Conservation (phyloP, 345 rosid genomes). For the thale cress (Arabidopsis thaliana) region DNA sequence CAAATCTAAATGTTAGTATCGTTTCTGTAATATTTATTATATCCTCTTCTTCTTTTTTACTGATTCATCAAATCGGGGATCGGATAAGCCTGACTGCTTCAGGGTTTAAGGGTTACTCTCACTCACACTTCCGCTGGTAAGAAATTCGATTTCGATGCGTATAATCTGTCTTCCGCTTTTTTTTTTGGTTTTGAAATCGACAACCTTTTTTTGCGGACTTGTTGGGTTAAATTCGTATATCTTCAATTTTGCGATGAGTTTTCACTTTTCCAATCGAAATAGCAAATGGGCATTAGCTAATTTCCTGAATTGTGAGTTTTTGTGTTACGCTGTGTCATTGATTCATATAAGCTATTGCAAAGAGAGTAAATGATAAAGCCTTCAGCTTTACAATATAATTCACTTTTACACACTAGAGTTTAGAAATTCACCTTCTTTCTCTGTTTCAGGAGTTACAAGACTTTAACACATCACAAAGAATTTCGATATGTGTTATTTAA, state of each 20-base stretch:
- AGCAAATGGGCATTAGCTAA: background rate
- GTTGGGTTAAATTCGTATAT: background rate
- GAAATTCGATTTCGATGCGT: background rate
- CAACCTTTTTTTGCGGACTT: background rate
- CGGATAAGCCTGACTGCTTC: conserved; percentile 38
- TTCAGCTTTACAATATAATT: conserved; percentile 10
- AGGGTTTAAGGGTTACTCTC: conserved; percentile 44
- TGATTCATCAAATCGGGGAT: conserved; percentile 16
- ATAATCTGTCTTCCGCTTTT: background rate
- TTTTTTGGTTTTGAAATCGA: background rate
- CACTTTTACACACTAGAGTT: background rate
- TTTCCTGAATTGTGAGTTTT: conserved; percentile 1
- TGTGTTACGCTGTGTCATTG: background rate
- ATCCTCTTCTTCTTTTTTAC: background rate
- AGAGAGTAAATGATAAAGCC: conserved; percentile 24
- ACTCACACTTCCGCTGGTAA: conserved; percentile 14
- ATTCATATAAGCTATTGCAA: conserved; percentile 16
- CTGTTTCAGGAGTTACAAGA: background rate
- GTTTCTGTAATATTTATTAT: background rate
- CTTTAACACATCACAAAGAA: background rate
- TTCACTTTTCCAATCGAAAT: conserved; percentile 8
- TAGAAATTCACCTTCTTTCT: background rate
- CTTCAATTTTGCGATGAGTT: background rate
- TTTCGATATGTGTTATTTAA: background rate
- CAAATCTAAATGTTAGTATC: background rate